Conservation (phyloP, 164 flowering plant genomes). For the Chloranthus sessilifolius region DNA sequence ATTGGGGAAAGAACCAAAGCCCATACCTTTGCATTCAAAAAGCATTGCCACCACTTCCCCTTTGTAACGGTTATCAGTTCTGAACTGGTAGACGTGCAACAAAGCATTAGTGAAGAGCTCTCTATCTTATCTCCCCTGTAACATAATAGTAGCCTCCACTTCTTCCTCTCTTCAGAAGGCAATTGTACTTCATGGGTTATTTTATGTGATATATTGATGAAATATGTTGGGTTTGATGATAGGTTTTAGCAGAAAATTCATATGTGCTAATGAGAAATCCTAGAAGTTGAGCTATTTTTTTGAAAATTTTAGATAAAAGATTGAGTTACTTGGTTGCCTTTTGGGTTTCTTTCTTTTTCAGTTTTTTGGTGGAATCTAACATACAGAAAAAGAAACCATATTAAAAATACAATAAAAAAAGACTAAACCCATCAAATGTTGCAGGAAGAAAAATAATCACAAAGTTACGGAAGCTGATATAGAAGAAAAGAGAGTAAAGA, state of each 20-base stretch:
- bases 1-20: constrained; percentile 19
- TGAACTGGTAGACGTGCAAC: background rate
- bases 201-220: background rate
- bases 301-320: too few relatives aligned
- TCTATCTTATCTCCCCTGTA: too few relatives aligned
- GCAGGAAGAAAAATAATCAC: constrained; percentile 11
- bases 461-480: background rate
- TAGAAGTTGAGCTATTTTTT: too few relatives aligned
- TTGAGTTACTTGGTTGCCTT: too few relatives aligned
- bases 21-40: constrained; percentile 21
- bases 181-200: too few relatives aligned
- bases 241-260: constrained; percentile 9
- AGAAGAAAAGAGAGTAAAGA: constrained; percentile 4
- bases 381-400: background rate
- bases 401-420: constrained; percentile 13
- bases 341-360: constrained; percentile 6
- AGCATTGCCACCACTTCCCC: background rate
- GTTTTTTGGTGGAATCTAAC: constrained; percentile 13
- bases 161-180: too few relatives aligned
- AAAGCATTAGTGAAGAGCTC: too few relatives aligned
- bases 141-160: too few relatives aligned
- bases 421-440: constrained; percentile 17
- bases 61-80: background rate
- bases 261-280: background rate
- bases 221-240: background rate